These are phyloP conservation scores for Musa schizocarpa DNA, from an alignment of 176 grass and related monocot genomes.

Conservation along the genomic window DNA sequence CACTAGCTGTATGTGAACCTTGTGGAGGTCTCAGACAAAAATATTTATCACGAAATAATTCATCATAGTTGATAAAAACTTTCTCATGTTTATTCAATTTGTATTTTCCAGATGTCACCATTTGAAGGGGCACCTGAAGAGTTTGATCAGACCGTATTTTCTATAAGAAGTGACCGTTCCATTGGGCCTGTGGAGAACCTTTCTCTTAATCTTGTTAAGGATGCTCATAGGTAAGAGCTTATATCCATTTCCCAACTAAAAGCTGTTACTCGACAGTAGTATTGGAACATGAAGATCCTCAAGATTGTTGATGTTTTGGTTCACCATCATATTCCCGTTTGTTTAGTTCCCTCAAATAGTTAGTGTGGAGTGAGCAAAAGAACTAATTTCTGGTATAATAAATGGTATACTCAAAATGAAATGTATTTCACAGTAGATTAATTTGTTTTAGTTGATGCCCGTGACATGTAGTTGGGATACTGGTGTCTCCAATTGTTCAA, in stretches of 20 bases:
- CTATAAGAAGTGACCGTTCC: slow-evolving; percentile 44
- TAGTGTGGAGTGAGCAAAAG: no score
- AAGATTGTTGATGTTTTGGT: neutral
- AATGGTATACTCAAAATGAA: no score
- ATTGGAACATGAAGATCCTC: neutral
- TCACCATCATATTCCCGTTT: neutral
- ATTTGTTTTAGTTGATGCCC: no score
- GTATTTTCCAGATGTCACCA: slow-evolving; percentile 58
- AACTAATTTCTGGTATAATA: no score
- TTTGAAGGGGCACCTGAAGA: slow-evolving; percentile 83
- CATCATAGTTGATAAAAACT: neutral
- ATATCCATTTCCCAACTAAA: slow-evolving; percentile 3
- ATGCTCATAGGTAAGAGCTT: slow-evolving; percentile 49
- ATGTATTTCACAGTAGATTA: no score
- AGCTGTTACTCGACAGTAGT: slow-evolving; percentile 2
- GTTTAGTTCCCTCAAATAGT: no score
- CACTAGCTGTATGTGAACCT: slow-evolving; percentile 70
- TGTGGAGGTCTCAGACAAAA: neutral
- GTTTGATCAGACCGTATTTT: slow-evolving; percentile 92
- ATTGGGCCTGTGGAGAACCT: slow-evolving; percentile 64
- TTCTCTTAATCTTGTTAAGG: slow-evolving; percentile 73
- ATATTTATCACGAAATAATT: neutral
- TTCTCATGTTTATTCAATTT: neutral
- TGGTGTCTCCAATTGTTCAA: no score
- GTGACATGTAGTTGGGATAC: no score